Evolutionary conservation across 345 rosid genomes (phyloP).

Genomic region (Ceriops zippeliana): DNA sequence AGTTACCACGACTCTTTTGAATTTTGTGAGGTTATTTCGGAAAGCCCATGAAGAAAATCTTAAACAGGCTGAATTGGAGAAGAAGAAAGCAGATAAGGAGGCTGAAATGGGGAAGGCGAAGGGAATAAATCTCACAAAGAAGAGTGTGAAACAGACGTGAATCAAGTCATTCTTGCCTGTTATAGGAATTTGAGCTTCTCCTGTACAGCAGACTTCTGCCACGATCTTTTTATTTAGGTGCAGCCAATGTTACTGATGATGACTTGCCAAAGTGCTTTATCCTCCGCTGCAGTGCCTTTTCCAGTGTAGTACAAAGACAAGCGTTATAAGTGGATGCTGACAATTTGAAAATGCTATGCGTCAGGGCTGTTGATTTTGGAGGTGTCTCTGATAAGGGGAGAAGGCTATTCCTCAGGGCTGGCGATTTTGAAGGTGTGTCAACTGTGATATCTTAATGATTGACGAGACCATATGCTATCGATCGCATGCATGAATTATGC

Average conservation of each 20-base stretch:
- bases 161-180: slow-evolving; percentile 10
- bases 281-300: slow-evolving; percentile 9
- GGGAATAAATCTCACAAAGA: slow-evolving; percentile 62
- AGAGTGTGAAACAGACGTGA: slow-evolving; percentile 44
- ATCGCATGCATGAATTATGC: neutral
- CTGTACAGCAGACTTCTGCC: slow-evolving; percentile 22
- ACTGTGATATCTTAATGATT: too few relatives aligned
- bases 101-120: slow-evolving; percentile 90
- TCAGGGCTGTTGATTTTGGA: slow-evolving; percentile 20
- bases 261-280: slow-evolving; percentile 14
- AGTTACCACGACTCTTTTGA: slow-evolving; percentile 84
- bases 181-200: slow-evolving; percentile 20
- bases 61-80: slow-evolving; percentile 87
- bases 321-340: slow-evolving; percentile 16
- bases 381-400: slow-evolving; percentile 7
- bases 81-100: slow-evolving; percentile 86
- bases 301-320: slow-evolving; percentile 4
- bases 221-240: slow-evolving; percentile 9
- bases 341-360: slow-evolving; percentile 9
- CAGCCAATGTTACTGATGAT: slow-evolving; percentile 17
- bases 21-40: slow-evolving; percentile 78
- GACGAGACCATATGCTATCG: neutral
- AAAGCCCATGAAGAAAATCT: slow-evolving; percentile 92
- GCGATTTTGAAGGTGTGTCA: slow-evolving; percentile 9
- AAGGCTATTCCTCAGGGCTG: slow-evolving; percentile 18